These are phyloP conservation scores for Colletotrichum trifolii DNA, from an alignment of 2,329 filamentous ascomycete species.

Conservation along the genomic window DNA sequence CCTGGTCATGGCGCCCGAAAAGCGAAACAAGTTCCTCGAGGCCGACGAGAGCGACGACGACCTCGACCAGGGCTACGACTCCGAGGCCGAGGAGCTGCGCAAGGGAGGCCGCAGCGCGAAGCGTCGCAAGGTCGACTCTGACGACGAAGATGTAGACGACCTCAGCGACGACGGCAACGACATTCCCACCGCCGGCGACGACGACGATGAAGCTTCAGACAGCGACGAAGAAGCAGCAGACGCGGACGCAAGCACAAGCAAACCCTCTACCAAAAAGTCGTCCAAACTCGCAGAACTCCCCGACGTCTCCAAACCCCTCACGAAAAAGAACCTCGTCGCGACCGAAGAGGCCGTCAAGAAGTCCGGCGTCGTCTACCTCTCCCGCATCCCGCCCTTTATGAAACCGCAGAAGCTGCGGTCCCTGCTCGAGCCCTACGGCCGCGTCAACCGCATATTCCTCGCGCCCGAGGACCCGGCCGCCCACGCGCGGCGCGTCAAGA, in stretches of 20 bases:
- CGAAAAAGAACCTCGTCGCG: conserved; percentile 75
- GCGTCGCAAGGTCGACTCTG: conserved; percentile 67
- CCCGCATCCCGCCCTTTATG: conserved; percentile 89
- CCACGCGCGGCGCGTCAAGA: conserved; percentile 73
- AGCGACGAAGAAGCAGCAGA: conserved; percentile 42
- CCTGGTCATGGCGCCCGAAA: conserved; percentile 70
- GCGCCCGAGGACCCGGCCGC: conserved; percentile 77
- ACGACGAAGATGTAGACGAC: conserved; percentile 52
- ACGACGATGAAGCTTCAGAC: conserved; percentile 37
- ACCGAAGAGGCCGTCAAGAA: conserved; percentile 74
- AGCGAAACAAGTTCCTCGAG: conserved; percentile 78
- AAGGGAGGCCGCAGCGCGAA: conserved; percentile 74
- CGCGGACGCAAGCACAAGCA: conserved; percentile 30
- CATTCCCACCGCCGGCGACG: conserved; percentile 42
- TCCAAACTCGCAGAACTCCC: conserved; percentile 47
- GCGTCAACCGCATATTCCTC: conserved; percentile 81
- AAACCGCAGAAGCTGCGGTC: conserved; percentile 82
- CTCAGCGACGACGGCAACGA: conserved; percentile 52
- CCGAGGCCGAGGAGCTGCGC: conserved; percentile 72
- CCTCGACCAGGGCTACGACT: conserved; percentile 70
- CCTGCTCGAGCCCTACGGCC: conserved; percentile 79
- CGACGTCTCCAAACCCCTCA: conserved; percentile 64
- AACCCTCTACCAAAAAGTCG: conserved; percentile 42
- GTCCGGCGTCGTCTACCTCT: conserved; percentile 86
- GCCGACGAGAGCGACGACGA: conserved; percentile 69